Base-by-base conservation (phyloP, 768 basidiomycete genomes). In the Phallus indusiatus region DNA sequence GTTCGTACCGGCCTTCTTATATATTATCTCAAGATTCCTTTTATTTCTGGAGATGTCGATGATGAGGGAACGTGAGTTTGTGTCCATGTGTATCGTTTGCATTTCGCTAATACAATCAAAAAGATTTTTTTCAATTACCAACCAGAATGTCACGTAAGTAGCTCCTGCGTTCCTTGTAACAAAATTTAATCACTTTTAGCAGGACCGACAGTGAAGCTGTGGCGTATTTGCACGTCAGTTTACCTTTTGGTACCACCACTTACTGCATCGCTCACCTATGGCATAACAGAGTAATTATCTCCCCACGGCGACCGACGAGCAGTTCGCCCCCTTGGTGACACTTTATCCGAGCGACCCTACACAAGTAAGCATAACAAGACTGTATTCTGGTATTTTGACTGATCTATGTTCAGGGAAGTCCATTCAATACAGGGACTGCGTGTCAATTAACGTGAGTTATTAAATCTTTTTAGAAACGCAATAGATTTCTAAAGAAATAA, bases 351-450 rank as follows among this genome's bases (percentile, higher is more conserved):
- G 53, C 4, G 60, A 67, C 47, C 64, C 64, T 0, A 56, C 64
- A 2, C 51, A 53, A 5, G 66, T 58, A 21, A 33, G 16, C 16
- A 16, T 28, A 28, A 22, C 3, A 21, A 33, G n/a, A 46, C 24
- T 22, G n/a, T n/a, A 51, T 34, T 4, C 24, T 34, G 24, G 24
- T 24, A 20, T n/a, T n/a, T 33, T 28, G 28, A 28, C 16, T 54
- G 18, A 28, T 28, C 28, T 2, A 54, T 17, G 21, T 17, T 47
- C 47, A 74, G 55, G 82, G 82, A n/a, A 82, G 81, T 0, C 82
- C 82, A 0, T 84, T 77, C 62, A 72, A 73, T 59, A 83, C 82
- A 0, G 74, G 76, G 0, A 24, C 64, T 42, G 59, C 73, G 17
- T 80, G 82, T 66, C 71, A 72, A 0, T 60, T 78, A 5, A 74